Evolutionary conservation across 2,329 filamentous ascomycete species (phyloP).

Genomic region (Lojkania enalia): DNA sequence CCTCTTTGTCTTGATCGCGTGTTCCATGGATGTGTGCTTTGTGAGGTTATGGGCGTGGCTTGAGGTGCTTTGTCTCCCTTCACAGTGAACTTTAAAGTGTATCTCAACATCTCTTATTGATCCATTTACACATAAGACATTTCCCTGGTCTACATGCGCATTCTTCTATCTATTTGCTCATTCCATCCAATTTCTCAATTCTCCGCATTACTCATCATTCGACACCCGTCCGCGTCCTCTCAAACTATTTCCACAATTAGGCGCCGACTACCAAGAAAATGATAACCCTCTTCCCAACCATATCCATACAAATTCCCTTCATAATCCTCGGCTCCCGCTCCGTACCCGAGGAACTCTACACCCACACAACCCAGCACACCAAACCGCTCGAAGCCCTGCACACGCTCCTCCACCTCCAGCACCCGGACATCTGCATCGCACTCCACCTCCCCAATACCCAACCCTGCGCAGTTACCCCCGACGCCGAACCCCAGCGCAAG

Average conservation of each 20-base stretch:
- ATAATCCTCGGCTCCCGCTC: constrained; percentile 1
- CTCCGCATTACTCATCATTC: background rate
- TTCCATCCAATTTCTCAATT: background rate
- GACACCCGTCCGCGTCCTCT: background rate
- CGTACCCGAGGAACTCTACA: constrained; percentile 2
- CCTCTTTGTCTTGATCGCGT: background rate
- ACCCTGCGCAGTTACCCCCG: too few relatives aligned
- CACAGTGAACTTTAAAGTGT: too few relatives aligned
- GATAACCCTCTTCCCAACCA: background rate
- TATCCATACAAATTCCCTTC: constrained; percentile 1
- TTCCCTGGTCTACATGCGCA: background rate
- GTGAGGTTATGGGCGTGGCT: background rate
- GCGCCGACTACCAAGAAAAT: too few relatives aligned
- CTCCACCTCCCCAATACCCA: background rate
- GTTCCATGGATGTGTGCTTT: background rate
- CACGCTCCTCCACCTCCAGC: background rate
- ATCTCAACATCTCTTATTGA: too few relatives aligned
- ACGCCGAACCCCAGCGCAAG: too few relatives aligned
- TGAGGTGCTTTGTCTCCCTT: background rate
- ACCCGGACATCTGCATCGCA: background rate
- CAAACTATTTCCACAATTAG: too few relatives aligned
- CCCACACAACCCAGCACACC: background rate
- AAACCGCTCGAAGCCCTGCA: background rate
- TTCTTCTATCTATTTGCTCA: background rate
- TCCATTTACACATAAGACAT: too few relatives aligned